These are phyloP conservation scores for Flaveria linearis DNA, from an alignment of 129 eudicot species.

Conservation along the genomic window DNA sequence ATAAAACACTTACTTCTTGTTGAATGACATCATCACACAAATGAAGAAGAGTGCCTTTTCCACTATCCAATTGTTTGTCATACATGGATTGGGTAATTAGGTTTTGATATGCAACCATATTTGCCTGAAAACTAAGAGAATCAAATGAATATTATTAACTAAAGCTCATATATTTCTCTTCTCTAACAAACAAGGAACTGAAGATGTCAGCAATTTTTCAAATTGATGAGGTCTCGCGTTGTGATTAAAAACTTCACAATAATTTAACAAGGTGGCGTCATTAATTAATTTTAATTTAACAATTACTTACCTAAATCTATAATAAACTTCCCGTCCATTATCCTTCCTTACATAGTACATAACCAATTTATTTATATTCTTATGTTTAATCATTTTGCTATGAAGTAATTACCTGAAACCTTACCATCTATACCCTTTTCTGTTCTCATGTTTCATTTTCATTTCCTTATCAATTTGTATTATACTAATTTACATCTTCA, in stretches of 20 bases:
- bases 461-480: not conserved
- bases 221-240: no score
- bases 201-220: no score
- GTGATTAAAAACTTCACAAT: not conserved
- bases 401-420: not conserved
- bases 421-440: no score
- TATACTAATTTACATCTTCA: not conserved
- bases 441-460: no score
- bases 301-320: not conserved
- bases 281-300: no score
- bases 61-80: constrained; percentile 94
- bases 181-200: no score
- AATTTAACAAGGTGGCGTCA: not conserved
- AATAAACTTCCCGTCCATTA: not conserved
- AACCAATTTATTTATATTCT: not conserved
- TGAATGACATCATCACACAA: constrained; percentile 96
- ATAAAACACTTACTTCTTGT: constrained; percentile 68
- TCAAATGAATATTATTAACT: not conserved
- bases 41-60: constrained; percentile 97
- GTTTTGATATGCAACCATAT: constrained; percentile 81
- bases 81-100: constrained; percentile 94
- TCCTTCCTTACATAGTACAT: not conserved
- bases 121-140: constrained; percentile 72
- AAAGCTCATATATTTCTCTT: not conserved
- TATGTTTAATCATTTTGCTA: not conserved